Percentiles rank a stretch among this genome's conserved stretches.
Conservation (phyloP, 345 rosid species). For the Lepidium didymum region DNA sequence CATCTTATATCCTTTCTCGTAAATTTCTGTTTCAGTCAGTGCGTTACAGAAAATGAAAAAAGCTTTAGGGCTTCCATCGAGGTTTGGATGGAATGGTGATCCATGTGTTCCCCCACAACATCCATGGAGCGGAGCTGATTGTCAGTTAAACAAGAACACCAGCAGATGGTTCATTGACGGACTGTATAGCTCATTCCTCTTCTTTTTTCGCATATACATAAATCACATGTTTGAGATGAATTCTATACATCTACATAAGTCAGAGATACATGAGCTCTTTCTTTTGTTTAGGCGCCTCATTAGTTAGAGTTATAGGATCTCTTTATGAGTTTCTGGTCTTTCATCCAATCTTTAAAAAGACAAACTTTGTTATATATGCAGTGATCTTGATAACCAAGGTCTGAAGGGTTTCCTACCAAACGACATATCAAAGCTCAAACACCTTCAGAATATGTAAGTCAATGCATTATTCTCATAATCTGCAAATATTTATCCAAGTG, state of each 20-base stretch:
- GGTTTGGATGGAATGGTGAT: constrained; percentile 99
- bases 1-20: constrained; percentile 14
- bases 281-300: not conserved
- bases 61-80: constrained; percentile 73
- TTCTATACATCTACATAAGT: not conserved
- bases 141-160: constrained; percentile 58
- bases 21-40: constrained; percentile 44
- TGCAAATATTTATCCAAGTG: not conserved
- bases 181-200: constrained; percentile 49
- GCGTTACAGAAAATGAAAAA: constrained; percentile 66
- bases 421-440: constrained; percentile 59
- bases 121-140: constrained; percentile 97
- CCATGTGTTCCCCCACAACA: constrained; percentile 99
- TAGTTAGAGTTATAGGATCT: not conserved
- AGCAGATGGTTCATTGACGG: constrained; percentile 93
- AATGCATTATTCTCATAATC: not conserved
- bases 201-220: not conserved
- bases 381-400: constrained; percentile 87
- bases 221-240: not conserved
- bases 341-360: not conserved
- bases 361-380: constrained; percentile 28
- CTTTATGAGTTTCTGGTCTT: not conserved
- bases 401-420: constrained; percentile 73
- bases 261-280: not conserved
- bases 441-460: constrained; percentile 87